Evolutionary conservation across 2,329 filamentous ascomycete species (phyloP).

Genomic region (Phaeoacremonium minimum): DNA sequence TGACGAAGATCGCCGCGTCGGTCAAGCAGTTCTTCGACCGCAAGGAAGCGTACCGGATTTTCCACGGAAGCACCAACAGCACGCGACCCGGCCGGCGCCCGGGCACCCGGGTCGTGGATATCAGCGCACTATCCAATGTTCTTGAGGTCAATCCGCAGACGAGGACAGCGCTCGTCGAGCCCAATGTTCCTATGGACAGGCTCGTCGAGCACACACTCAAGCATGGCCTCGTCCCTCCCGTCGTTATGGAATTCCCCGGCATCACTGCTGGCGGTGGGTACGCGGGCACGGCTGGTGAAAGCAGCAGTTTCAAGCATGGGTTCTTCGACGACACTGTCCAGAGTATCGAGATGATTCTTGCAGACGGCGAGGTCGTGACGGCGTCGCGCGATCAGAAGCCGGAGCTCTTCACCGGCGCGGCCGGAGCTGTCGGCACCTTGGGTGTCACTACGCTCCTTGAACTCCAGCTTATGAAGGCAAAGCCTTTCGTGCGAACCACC

Average conservation of each 20-base stretch:
- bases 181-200: conserved; percentile 71
- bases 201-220: conserved; percentile 62
- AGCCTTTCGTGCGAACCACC: conserved; percentile 56
- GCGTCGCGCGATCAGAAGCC: conserved; percentile 8
- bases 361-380: conserved; percentile 56
- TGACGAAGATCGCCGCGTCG: conserved; percentile 40
- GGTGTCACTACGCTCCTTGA: conserved; percentile 66
- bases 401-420: conserved; percentile 63
- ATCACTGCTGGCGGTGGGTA: conserved; percentile 72
- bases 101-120: conserved; percentile 52
- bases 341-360: conserved; percentile 65
- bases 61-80: conserved; percentile 73
- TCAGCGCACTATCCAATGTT: conserved; percentile 59
- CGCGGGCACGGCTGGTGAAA: conserved; percentile 68
- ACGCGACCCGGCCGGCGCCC: conserved; percentile 49
- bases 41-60: conserved; percentile 64
- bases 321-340: conserved; percentile 66
- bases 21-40: conserved; percentile 44
- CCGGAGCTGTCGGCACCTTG: conserved; percentile 64
- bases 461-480: conserved; percentile 56
- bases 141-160: conserved; percentile 53
- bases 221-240: conserved; percentile 64
- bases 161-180: conserved; percentile 64
- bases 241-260: conserved; percentile 74
- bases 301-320: conserved; percentile 64